Evolutionary conservation across 106 monocot genomes (phyloP).

Genomic region (Dendrobium huoshanense): DNA sequence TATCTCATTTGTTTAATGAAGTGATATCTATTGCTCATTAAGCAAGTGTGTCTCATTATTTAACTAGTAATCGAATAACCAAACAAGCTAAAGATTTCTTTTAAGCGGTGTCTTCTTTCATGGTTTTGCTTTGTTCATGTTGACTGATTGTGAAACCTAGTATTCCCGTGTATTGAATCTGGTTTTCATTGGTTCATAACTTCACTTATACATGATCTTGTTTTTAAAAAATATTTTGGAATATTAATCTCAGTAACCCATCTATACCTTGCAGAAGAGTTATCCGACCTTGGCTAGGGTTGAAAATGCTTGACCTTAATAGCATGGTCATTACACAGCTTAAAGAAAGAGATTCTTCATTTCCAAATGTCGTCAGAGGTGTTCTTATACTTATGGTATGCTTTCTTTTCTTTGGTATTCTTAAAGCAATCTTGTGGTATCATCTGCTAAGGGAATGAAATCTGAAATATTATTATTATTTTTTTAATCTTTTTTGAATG

Average conservation of each 20-base stretch:
- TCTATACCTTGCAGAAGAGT: slow-evolving; percentile 58
- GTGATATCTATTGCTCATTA: neutral
- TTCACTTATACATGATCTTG: too few species aligned
- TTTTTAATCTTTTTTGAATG: too few species aligned
- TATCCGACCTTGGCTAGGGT: slow-evolving; percentile 85
- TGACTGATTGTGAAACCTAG: neutral
- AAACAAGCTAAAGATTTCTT: neutral
- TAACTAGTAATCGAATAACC: neutral
- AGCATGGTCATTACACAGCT: slow-evolving; percentile 60
- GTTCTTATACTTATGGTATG: slow-evolving; percentile 83
- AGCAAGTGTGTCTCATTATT: slow-evolving; percentile 1
- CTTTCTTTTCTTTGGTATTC: neutral
- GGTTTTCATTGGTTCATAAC: neutral
- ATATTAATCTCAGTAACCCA: neutral
- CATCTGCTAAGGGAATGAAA: neutral
- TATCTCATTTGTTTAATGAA: neutral
- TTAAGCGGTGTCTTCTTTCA: neutral
- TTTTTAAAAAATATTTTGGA: too few species aligned
- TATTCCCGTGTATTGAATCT: neutral
- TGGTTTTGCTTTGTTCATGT: neutral
- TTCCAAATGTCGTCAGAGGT: slow-evolving; percentile 71
- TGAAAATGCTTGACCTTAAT: slow-evolving; percentile 94
- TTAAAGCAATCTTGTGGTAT: neutral
- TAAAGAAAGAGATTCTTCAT: slow-evolving; percentile 74
- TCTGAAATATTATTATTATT: too few species aligned